These are phyloP conservation scores for Terana coerulea DNA, from an alignment of 768 basidiomycete genomes.

Conservation along the genomic window DNA sequence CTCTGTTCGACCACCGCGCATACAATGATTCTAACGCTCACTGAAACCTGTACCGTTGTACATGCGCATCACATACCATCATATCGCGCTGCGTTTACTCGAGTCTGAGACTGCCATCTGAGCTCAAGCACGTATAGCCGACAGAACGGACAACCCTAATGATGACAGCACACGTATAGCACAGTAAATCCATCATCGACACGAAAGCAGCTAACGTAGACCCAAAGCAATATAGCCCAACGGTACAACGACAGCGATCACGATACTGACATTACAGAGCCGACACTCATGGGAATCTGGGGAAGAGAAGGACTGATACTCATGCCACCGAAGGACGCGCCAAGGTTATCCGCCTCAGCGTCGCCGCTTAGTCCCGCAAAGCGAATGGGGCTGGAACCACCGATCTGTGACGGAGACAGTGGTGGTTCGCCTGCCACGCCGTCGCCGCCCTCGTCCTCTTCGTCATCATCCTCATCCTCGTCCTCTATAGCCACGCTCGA, in stretches of 20 bases:
- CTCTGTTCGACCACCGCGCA: conserved; percentile 59
- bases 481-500: conserved; percentile 66
- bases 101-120: too few relatives aligned
- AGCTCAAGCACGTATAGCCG: too few relatives aligned
- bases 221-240: too few relatives aligned
- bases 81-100: too few relatives aligned
- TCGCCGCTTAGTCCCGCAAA: conserved; percentile 21
- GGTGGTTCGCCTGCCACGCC: conserved; percentile 20
- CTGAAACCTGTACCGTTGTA: not conserved
- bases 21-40: conserved; percentile 21
- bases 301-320: conserved; percentile 68
- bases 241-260: not conserved
- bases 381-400: conserved; percentile 13
- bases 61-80: too few relatives aligned
- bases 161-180: not conserved
- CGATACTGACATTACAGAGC: conserved; percentile 11
- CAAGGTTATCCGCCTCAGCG: conserved; percentile 50
- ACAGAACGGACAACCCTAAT: not conserved
- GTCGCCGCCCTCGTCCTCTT: conserved; percentile 50
- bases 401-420: not conserved
- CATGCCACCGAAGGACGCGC: conserved; percentile 73
- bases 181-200: not conserved
- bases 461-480: conserved; percentile 70
- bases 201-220: not conserved
- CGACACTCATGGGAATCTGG: conserved; percentile 1